Evolutionary conservation across 2,329 filamentous ascomycete genomes (phyloP).

Genomic region (Aplosporella prunicola): DNA sequence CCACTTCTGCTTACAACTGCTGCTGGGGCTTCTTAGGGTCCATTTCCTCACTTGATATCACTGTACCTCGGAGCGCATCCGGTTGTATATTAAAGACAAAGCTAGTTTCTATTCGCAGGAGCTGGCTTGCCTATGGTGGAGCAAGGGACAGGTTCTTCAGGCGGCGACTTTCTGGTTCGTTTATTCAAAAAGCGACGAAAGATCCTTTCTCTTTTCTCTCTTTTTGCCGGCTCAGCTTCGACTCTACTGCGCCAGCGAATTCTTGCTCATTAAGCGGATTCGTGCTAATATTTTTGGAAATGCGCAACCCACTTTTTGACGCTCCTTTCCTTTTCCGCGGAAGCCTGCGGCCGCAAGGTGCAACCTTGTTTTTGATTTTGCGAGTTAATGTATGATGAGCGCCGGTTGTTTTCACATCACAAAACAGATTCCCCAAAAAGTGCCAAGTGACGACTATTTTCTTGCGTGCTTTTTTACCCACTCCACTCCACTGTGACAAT

Average conservation of each 20-base stretch:
- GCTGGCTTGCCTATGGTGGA: slow-evolving; percentile 2
- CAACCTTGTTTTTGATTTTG: no score
- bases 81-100: slow-evolving; percentile 11
- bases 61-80: slow-evolving; percentile 10
- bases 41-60: slow-evolving; percentile 7
- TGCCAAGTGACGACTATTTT: no score
- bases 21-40: slow-evolving; percentile 9
- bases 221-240: slow-evolving; percentile 1
- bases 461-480: no score
- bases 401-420: no score
- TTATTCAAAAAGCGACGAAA: slow-evolving; percentile 11
- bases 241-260: neutral
- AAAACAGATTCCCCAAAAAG: no score
- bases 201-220: slow-evolving; percentile 5
- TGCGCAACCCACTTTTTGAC: no score
- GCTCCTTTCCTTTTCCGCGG: no score
- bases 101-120: slow-evolving; percentile 9
- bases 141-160: slow-evolving; percentile 4
- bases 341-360: no score
- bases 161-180: slow-evolving; percentile 6
- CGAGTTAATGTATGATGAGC: no score
- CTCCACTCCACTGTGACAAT: no score
- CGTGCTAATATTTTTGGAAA: slow-evolving; percentile 10
- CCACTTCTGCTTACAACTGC: no score
- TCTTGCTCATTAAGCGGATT: no score